Evolutionary conservation across 352 stramenopile genomes (phyloP), one percentile per base, ranked within the genome.

Genomic region (Globisporangium apiculatum): DNA sequence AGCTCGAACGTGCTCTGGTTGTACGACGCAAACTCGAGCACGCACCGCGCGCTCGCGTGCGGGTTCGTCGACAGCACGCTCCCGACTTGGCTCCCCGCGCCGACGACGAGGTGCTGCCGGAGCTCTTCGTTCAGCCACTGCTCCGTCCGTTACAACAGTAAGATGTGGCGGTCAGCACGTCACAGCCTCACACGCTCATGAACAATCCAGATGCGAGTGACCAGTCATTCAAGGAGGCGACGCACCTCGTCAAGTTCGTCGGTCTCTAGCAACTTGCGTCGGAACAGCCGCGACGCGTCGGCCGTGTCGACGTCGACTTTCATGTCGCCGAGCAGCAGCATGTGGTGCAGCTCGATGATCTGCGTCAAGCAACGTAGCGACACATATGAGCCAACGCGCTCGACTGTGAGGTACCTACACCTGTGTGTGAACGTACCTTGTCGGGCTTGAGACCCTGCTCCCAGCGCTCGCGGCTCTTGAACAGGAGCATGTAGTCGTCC

Each of bases 1-100:
- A 94, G 65, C 64, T 94, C 84, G 47, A 94, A 94, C 17, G 82
- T 91, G 62, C 59, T 90, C 47, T 90, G 82, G 58, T 72, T 94
- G 71, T 86, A 73, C 41, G 84, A 89, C 7, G 61, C 81, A 45
- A 94, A 92, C 60, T 94, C 84, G 14, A 94, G 7, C n/a, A 91
- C 63, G 55, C 70, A 79, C 38, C 77, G 76, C 3, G 79, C 71
- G 18, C 76, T 91, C 11, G 77, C 76, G 43, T 79, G 68, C 11
- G 76, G 66, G 31, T 86, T 88, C 35, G 73, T 87, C 1, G 70
- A 64, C 17, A 84, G 56, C 51, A 83, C 56, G n/a, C 65, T 67
- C 45, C 84, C 73, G 14, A 79, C 64, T 31, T 64, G 67, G 37
- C 67, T 88, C 0, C 73, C 66, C 0, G 74, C 69, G 1, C 60